These are phyloP conservation scores for Blastocystis sp. DNA, from an alignment of 352 stramenopile genomes.

Conservation along the genomic window DNA sequence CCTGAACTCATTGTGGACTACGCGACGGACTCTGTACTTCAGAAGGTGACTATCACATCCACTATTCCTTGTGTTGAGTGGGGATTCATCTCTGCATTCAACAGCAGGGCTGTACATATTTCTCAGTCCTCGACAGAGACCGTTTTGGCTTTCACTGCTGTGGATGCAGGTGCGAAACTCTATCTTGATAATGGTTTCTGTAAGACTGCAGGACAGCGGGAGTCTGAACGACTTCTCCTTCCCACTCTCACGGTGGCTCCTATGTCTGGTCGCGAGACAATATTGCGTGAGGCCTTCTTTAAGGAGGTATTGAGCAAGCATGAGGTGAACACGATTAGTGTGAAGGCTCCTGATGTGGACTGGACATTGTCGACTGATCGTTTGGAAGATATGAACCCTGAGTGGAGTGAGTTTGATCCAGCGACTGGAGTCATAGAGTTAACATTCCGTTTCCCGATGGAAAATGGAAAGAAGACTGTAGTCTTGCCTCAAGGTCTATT, in stretches of 20 bases:
- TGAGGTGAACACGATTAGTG: neutral
- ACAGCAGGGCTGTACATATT: neutral
- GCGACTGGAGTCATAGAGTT: neutral
- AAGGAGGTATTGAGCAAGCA: neutral
- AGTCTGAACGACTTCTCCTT: neutral
- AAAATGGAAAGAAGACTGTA: neutral
- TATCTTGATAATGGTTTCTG: neutral
- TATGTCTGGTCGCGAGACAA: neutral
- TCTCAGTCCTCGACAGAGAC: neutral
- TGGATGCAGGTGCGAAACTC: neutral
- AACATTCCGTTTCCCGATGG: neutral
- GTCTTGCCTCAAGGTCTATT: constrained; percentile 3
- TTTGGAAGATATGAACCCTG: neutral
- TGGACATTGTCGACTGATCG: neutral
- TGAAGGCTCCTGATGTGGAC: neutral
- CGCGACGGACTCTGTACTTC: neutral
- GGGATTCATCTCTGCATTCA: neutral
- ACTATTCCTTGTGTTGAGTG: constrained; percentile 4
- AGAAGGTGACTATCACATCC: neutral
- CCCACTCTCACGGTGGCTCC: neutral
- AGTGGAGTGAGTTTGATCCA: neutral
- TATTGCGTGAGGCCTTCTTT: neutral
- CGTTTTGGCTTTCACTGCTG: neutral
- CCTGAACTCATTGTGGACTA: neutral
- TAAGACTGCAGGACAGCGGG: neutral